Percentiles rank a stretch among this genome's conserved stretches.
phyloP scores from a whole-genome alignment of 2,329 filamentous ascomycete genomes.

The Sporothrix variecibatus region DNA sequence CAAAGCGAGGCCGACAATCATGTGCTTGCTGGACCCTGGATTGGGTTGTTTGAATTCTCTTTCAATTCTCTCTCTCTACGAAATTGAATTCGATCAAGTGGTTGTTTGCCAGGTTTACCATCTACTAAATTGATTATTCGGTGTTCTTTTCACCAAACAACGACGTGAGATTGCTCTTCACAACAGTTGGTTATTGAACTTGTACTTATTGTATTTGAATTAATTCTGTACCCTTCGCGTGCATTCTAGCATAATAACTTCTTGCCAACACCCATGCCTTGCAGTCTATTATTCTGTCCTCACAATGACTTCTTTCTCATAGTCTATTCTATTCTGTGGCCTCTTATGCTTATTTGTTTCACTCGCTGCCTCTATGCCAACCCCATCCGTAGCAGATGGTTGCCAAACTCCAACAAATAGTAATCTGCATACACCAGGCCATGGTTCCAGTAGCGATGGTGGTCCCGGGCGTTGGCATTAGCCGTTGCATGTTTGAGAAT shows the following conservation, averaged over 20 bases:
- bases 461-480: slow-evolving; percentile 36
- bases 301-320: not conserved
- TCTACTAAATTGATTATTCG: too few species aligned
- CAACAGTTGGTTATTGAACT: not conserved
- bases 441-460: slow-evolving; percentile 36
- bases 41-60: too few species aligned
- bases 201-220: not conserved
- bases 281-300: not conserved
- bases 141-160: too few species aligned
- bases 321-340: not conserved
- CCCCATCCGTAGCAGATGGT: slow-evolving; percentile 10
- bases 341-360: too few species aligned
- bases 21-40: too few species aligned
- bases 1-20: not conserved
- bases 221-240: not conserved
- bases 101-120: too few species aligned
- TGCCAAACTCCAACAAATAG: slow-evolving; percentile 14
- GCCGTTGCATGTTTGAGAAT: slow-evolving; percentile 38
- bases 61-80: too few species aligned
- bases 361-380: not conserved
- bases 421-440: slow-evolving; percentile 38
- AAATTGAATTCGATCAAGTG: too few species aligned
- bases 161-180: too few species aligned
- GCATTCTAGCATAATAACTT: not conserved
- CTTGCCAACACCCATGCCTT: not conserved